phyloP scores from a whole-genome alignment of 2,329 filamentous ascomycete genomes.

The Trichoderma sp. region DNA sequence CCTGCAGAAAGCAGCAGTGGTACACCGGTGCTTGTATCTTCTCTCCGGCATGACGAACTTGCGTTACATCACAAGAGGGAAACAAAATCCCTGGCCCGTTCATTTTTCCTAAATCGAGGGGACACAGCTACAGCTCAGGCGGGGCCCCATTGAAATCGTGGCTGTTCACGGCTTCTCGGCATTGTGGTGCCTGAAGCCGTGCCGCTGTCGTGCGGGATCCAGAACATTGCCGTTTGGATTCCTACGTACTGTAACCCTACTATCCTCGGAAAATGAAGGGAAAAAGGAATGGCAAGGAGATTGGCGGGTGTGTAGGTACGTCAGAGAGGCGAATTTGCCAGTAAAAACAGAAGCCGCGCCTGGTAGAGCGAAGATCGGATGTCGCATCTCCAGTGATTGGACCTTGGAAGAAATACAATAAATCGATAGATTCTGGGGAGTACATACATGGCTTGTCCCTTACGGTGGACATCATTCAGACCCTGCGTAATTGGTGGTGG shows the following conservation, averaged over 20 bases:
- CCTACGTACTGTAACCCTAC: too few relatives aligned
- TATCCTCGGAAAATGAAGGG: too few relatives aligned
- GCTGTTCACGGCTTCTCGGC: constrained; percentile 21
- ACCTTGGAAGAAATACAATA: background rate
- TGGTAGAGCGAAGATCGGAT: background rate
- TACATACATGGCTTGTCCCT: background rate
- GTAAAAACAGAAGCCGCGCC: constrained; percentile 1
- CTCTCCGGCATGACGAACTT: background rate
- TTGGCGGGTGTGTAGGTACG: background rate
- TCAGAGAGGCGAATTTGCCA: background rate
- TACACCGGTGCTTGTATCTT: background rate
- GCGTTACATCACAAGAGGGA: background rate
- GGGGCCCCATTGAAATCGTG: constrained; percentile 17
- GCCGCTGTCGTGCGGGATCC: background rate
- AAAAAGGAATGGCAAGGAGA: background rate
- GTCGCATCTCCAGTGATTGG: background rate
- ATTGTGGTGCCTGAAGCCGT: background rate
- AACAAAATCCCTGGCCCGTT: background rate
- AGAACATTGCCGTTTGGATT: background rate
- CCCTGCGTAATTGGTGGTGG: background rate
- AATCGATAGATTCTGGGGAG: background rate
- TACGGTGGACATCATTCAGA: background rate
- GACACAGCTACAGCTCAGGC: background rate
- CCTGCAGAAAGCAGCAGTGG: background rate
- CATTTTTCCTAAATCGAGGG: background rate